A percentile compares a stretch with the other conserved stretches of the same genome.
phyloP scores from a whole-genome alignment of 768 basidiomycete species.

The Boletus rubroflammeus region DNA sequence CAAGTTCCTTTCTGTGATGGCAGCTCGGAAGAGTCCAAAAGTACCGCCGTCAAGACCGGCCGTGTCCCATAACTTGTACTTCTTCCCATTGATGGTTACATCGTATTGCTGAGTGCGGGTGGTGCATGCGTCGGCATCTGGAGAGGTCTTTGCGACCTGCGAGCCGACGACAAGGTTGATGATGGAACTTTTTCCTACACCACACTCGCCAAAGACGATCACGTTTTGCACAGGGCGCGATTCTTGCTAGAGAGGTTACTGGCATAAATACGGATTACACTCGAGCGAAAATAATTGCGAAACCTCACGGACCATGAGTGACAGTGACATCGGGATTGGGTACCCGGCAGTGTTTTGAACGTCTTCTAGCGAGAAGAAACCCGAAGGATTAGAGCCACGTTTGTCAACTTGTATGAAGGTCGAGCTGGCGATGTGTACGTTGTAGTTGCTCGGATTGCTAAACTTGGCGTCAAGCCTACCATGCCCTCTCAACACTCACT shows the following conservation, averaged over 20 bases:
- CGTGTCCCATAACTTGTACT: constrained; percentile 33
- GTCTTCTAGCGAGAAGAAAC: neutral
- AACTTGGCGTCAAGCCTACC: neutral
- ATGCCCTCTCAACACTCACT: neutral
- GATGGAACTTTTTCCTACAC: constrained; percentile 42
- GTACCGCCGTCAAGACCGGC: constrained; percentile 35
- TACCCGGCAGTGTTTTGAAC: neutral
- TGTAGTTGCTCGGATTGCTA: neutral
- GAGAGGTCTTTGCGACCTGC: constrained; percentile 30
- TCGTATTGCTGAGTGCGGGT: constrained; percentile 26
- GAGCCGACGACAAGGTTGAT: constrained; percentile 38
- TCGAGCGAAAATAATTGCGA: neutral
- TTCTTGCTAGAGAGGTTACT: constrained; percentile 3
- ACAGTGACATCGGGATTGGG: neutral
- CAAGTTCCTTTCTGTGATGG: constrained; percentile 24
- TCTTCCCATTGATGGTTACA: constrained; percentile 16
- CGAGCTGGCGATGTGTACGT: neutral
- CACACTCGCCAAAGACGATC: constrained; percentile 44
- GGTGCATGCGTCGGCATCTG: constrained; percentile 36
- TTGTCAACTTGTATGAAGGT: neutral
- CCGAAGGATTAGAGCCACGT: neutral
- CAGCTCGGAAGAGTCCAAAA: constrained; percentile 22
- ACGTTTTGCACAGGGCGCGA: constrained; percentile 27
- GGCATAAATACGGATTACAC: neutral
- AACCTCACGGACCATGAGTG: constrained; percentile 14